Conservation (phyloP, 2,329 filamentous ascomycete genomes). For the Nigrospora oryzae region DNA sequence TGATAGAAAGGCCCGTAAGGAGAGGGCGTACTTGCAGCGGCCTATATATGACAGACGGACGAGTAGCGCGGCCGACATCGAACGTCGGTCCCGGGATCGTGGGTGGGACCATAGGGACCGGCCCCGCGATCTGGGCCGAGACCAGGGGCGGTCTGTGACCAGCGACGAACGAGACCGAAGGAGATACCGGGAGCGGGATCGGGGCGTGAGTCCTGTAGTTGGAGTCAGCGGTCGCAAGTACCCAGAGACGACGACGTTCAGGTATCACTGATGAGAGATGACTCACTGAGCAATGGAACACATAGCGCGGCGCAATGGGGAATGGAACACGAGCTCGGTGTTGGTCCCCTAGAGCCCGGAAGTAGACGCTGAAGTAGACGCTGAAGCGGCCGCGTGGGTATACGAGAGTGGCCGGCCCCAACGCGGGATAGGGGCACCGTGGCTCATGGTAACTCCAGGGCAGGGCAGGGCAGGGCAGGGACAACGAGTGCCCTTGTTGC, state of each 20-base stretch:
- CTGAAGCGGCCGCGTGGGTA: too few species aligned
- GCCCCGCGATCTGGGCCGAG: constrained; percentile 1
- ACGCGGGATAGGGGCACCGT: too few species aligned
- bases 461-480: too few species aligned
- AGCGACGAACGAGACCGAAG: constrained; percentile 18
- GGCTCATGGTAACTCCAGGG: too few species aligned
- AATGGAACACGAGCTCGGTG: too few species aligned
- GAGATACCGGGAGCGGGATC: constrained; percentile 12
- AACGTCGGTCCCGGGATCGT: constrained; percentile 14
- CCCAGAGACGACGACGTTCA: constrained; percentile 2
- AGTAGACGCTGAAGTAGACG: too few species aligned
- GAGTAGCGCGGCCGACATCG: constrained; percentile 20
- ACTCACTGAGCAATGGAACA: too few species aligned
- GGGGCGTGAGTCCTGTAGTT: constrained; percentile 6
- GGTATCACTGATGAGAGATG: too few species aligned
- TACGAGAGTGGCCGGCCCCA: too few species aligned
- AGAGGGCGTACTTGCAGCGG: constrained; percentile 15
- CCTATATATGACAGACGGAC: constrained; percentile 15
- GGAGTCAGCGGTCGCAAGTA: constrained; percentile 19
- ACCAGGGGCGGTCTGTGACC: constrained; percentile 13
- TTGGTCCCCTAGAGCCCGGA: too few species aligned
- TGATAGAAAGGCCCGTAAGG: constrained; percentile 14
- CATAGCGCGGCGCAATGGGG: too few species aligned
- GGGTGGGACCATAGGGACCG: constrained; percentile 13
- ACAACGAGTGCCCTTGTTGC: too few species aligned